Evolutionary conservation across 2,329 filamentous ascomycete species (phyloP).

Genomic region (Gnomoniopsis sp.): DNA sequence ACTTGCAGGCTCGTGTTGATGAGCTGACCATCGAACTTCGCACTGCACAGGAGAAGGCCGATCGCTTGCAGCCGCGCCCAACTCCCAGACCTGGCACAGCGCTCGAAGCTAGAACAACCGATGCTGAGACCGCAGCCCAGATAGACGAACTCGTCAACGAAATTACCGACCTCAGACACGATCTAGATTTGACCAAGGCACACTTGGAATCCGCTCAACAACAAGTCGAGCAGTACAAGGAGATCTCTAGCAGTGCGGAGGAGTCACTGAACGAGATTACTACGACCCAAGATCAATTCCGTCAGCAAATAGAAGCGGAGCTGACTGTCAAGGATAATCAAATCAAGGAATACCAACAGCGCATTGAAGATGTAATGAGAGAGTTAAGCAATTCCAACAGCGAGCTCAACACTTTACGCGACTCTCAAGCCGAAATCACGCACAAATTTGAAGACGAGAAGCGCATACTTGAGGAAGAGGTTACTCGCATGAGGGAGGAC

Average conservation of each 20-base stretch:
- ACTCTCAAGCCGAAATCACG: conserved; percentile 72
- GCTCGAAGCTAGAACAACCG: conserved; percentile 36
- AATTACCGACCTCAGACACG: conserved; percentile 80
- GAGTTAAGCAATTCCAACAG: conserved; percentile 80
- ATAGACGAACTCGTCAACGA: conserved; percentile 81
- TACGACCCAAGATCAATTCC: conserved; percentile 79
- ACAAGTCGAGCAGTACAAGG: conserved; percentile 83
- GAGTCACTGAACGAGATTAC: conserved; percentile 79
- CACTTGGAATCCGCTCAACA: conserved; percentile 79
- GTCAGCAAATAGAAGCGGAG: conserved; percentile 76
- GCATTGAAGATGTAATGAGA: conserved; percentile 75
- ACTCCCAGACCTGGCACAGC: conserved; percentile 54
- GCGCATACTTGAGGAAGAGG: conserved; percentile 71
- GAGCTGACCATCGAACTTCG: conserved; percentile 85
- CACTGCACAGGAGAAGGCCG: conserved; percentile 82
- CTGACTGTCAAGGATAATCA: conserved; percentile 74
- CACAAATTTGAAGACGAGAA: conserved; percentile 80
- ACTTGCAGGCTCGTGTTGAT: conserved; percentile 83
- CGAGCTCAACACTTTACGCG: conserved; percentile 76
- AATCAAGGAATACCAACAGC: conserved; percentile 78
- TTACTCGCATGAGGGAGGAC: conserved; percentile 78
- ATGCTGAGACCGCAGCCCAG: conserved; percentile 50
- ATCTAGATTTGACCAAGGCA: conserved; percentile 74
- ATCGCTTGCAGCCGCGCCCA: conserved; percentile 76
- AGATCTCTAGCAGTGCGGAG: conserved; percentile 81